These are phyloP conservation scores for Irpex sp. DNA, from an alignment of 1,284 basidiomycete species.

Conservation along the genomic window DNA sequence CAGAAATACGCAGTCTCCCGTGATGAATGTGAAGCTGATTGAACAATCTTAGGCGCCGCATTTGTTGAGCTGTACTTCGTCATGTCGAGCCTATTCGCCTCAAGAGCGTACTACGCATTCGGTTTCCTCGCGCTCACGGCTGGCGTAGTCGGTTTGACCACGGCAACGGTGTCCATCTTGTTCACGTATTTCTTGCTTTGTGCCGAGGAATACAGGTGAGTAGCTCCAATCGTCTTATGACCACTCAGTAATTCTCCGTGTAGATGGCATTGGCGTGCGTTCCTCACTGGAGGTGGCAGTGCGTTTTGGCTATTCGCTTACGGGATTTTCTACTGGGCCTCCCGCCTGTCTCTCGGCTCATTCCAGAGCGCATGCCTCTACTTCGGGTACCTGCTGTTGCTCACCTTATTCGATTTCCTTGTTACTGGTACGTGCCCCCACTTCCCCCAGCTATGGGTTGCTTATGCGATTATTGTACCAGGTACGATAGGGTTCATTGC, in stretches of 20 bases:
- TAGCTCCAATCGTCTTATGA: constrained; percentile 4
- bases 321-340: constrained; percentile 85
- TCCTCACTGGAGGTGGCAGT: constrained; percentile 91
- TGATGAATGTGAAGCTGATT: not conserved
- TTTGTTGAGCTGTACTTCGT: constrained; percentile 97
- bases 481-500: constrained; percentile 86
- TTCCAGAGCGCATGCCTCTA: constrained; percentile 85
- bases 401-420: constrained; percentile 84
- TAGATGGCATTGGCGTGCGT: constrained; percentile 96
- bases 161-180: constrained; percentile 86
- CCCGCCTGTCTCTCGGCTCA: constrained; percentile 81
- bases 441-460: not conserved
- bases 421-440: constrained; percentile 61
- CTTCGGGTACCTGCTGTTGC: constrained; percentile 86
- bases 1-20: not conserved
- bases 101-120: constrained; percentile 92
- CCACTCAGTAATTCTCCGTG: not conserved
- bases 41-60: constrained; percentile 63
- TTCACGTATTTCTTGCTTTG: constrained; percentile 94
- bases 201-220: constrained; percentile 89
- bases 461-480: constrained; percentile 23
- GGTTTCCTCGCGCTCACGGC: constrained; percentile 93
- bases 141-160: constrained; percentile 80
- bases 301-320: constrained; percentile 92
- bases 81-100: constrained; percentile 90